These are phyloP conservation scores for Fraxinus quadrangulata DNA, from an alignment of 257 asterid species.

Conservation along the genomic window DNA sequence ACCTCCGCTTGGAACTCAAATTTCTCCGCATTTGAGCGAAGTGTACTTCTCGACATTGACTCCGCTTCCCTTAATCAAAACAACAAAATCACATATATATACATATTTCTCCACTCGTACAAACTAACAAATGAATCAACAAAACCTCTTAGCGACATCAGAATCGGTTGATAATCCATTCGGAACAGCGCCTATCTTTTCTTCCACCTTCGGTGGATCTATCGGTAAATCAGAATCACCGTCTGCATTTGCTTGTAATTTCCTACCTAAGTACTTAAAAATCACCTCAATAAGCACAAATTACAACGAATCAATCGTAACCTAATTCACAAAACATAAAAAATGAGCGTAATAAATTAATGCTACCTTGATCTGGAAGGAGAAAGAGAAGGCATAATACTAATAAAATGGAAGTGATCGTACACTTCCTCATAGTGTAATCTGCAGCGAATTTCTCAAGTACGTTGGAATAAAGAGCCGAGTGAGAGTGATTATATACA, in stretches of 20 bases:
- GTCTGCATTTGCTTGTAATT: constrained; percentile 75
- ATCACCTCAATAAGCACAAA: not conserved
- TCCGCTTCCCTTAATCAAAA: constrained; percentile 72
- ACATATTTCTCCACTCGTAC: not conserved
- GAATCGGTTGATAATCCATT: constrained; percentile 87
- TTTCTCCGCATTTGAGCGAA: constrained; percentile 80
- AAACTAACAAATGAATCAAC: constrained; percentile 5
- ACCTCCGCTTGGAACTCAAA: constrained; percentile 98
- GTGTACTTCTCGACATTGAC: constrained; percentile 71
- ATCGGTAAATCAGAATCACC: constrained; percentile 59
- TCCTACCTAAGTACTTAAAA: constrained; percentile 50
- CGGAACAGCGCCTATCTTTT: constrained; percentile 79
- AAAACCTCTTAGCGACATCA: constrained; percentile 80
- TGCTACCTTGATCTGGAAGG: constrained; percentile 84
- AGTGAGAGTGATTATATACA: constrained; percentile 5
- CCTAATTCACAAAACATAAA: not conserved
- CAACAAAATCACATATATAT: not conserved
- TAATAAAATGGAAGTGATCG: constrained; percentile 64
- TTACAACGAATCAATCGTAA: not conserved
- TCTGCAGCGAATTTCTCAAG: not conserved
- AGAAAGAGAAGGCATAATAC: constrained; percentile 66
- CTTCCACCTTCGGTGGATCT: constrained; percentile 88
- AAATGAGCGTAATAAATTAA: not conserved
- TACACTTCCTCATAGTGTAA: constrained; percentile 79
- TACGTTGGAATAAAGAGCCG: not conserved